These are phyloP conservation scores for Fusarium tricinctum DNA, from an alignment of 2,329 filamentous ascomycete genomes.

Conservation along the genomic window DNA sequence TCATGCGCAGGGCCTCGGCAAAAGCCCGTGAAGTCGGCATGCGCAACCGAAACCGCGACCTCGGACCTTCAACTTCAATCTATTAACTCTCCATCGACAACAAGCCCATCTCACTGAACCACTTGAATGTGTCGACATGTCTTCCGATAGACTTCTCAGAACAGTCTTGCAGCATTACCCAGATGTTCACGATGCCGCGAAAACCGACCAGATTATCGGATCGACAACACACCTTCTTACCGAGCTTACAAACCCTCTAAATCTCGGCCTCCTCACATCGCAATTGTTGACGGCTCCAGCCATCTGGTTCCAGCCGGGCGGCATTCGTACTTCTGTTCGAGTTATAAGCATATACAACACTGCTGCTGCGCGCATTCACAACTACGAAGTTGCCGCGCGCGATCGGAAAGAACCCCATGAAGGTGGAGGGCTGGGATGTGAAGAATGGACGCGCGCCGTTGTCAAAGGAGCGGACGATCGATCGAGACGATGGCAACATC, in stretches of 20 bases:
- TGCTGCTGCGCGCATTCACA: conserved; percentile 69
- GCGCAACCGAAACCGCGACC: conserved; percentile 32
- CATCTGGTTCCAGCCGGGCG: conserved; percentile 74
- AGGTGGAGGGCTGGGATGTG: conserved; percentile 62
- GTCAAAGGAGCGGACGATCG: conserved; percentile 70
- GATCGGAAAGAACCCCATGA: conserved; percentile 52
- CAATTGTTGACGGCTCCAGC: conserved; percentile 79
- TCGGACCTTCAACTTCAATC: conserved; percentile 22
- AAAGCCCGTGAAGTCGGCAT: conserved; percentile 46
- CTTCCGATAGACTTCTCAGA: conserved; percentile 75
- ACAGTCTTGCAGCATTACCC: conserved; percentile 74
- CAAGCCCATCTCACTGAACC: conserved; percentile 1
- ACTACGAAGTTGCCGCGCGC: conserved; percentile 60
- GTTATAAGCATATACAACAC: conserved; percentile 80
- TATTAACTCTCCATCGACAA: conserved; percentile 18
- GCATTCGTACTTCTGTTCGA: conserved; percentile 73
- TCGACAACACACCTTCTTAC: conserved; percentile 77
- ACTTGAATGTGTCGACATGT: conserved; percentile 62
- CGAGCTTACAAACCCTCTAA: conserved; percentile 79
- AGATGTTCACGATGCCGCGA: conserved; percentile 64
- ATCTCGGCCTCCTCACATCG: conserved; percentile 78
- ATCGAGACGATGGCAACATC: conserved; percentile 82
- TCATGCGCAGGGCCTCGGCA: conserved; percentile 50
- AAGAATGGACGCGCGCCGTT: conserved; percentile 70
- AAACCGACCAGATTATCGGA: conserved; percentile 71